Conservation (phyloP, 495 filamentous ascomycete species). For the Lepraria neglecta region DNA sequence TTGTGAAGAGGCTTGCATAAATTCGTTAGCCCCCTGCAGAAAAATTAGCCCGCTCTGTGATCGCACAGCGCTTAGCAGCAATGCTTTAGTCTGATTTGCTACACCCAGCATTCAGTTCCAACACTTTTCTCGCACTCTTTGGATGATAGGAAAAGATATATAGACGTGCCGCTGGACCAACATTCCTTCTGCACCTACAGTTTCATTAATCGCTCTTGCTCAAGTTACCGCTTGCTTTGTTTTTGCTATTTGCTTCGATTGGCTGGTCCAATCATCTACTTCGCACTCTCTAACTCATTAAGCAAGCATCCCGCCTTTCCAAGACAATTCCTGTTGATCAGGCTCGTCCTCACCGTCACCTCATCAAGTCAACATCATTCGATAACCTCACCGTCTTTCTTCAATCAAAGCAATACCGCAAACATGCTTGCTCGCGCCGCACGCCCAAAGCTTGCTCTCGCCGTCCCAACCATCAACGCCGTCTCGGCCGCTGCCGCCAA, state of each 20-base stretch:
- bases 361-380: conserved; percentile 1
- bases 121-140: conserved; percentile 1
- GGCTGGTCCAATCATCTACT: conserved; percentile 24
- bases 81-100: conserved; percentile 18
- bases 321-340: conserved; percentile 17
- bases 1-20: conserved; percentile 21
- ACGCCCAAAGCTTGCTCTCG: conserved; percentile 45
- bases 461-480: conserved; percentile 37
- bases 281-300: conserved; percentile 1
- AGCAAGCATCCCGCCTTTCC: not conserved
- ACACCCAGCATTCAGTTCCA: no score
- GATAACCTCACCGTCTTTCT: not conserved
- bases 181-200: not conserved
- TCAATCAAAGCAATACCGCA: conserved; percentile 3
- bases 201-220: conserved; percentile 18
- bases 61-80: conserved; percentile 19
- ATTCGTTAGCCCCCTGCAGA: not conserved
- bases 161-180: conserved; percentile 16
- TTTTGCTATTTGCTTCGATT: conserved; percentile 13
- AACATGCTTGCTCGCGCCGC: conserved; percentile 39
- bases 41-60: not conserved
- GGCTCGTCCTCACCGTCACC: not conserved
- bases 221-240: conserved; percentile 10
- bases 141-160: conserved; percentile 19
- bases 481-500: conserved; percentile 37